phyloP scores from a whole-genome alignment of 495 filamentous ascomycete species.

The Choiromyces venosus region DNA sequence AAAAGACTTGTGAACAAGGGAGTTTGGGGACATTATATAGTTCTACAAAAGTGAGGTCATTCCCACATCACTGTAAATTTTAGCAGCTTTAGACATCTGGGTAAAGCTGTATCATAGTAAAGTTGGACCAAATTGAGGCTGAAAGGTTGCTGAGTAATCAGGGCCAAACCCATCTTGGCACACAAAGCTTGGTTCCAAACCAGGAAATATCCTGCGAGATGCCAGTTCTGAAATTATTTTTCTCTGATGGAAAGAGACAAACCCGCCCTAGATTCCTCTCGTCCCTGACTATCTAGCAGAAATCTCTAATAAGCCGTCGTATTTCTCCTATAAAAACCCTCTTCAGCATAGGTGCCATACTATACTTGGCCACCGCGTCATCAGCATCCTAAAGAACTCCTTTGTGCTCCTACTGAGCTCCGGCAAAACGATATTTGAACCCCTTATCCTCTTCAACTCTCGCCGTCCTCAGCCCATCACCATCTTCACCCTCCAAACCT shows the following conservation, averaged over 20 bases:
- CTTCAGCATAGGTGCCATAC: neutral
- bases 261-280: neutral
- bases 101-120: neutral
- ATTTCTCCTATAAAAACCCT: neutral
- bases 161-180: neutral
- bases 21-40: neutral
- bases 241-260: neutral
- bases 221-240: neutral
- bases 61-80: neutral
- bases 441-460: neutral
- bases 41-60: neutral
- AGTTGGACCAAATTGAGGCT: neutral
- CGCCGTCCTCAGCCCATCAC: neutral
- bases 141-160: neutral
- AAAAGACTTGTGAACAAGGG: neutral
- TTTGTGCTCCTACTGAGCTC: slow-evolving; percentile 3
- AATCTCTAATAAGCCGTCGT: neutral
- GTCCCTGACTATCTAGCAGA: neutral
- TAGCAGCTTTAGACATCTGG: neutral
- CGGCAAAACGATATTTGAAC: neutral
- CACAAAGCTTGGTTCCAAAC: neutral
- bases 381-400: neutral
- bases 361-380: neutral
- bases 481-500: neutral
- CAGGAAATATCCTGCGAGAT: neutral